Evolutionary conservation across 2,329 filamentous ascomycete genomes (phyloP), one percentile per base, ranked within the genome.

Genomic region (Eurotiales sp.): DNA sequence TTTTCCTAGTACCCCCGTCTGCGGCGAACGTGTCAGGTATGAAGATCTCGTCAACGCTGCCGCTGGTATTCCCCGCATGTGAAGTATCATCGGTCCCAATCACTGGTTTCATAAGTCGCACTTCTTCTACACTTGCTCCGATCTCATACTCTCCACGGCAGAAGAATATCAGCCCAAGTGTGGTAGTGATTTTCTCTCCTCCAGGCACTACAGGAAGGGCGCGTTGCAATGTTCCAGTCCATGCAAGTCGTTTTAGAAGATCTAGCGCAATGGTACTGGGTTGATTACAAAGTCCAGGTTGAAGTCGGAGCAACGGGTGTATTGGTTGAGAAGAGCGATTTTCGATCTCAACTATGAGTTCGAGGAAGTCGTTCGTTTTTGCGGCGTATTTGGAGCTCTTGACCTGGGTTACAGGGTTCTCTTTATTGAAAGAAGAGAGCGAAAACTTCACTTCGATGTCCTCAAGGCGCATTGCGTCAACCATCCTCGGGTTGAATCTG

Each of bases 81-180:
- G 21, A 50, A 19, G 25, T 17, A 30, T 32, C 45, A 44, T 49
- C 40, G 23, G 17, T 22, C 21, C 25, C 30, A 21, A 55, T 22
- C 17, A 51, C 45, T 21, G 59, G 48, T 27, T 62, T 66, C 43
- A 73, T 59, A 7, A 88, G 63, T 54, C 78, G 77, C 3, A 87
- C 82, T 73, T 96, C 91, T 70, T 96, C 91, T 0, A 96, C 83
- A 11, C 82, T 86, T 4, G 85, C 90, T 21, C 82, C 82, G 19
- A 96, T 77, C 68, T 95, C 90, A 65, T 92, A 96, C 57, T 88
- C 83, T 14, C 91, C 91, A 40, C 84, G 79, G 58, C 87, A 90
- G 29, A 96, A 79, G 27, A 86, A 80, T 37, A 88, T 88, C 39
- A 91, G 77, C 4, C 87, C 87, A 3, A 95, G 70, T 1, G 78